Conservation (phyloP, 208 protist species). For the Crithidia expoeki region DNA sequence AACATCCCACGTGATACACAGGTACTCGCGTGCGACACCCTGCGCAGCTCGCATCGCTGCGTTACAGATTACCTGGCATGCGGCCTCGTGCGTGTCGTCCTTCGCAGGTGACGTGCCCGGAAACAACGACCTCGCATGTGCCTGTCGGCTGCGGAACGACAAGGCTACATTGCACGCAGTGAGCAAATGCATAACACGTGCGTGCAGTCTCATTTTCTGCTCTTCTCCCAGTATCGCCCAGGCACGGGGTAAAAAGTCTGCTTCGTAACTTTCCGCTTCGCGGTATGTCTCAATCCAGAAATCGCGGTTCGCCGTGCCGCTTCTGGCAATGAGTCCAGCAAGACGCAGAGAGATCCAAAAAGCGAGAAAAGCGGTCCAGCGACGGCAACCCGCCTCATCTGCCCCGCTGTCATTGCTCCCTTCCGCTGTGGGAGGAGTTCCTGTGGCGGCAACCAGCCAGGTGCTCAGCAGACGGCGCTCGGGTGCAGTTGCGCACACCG, state of each 20-base stretch:
- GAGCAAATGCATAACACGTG: not conserved
- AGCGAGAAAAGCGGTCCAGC: slow-evolving; percentile 1
- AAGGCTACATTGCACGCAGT: not conserved
- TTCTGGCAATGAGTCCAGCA: slow-evolving; percentile 15
- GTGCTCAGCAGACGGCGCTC: not conserved
- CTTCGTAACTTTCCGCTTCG: slow-evolving; percentile 18
- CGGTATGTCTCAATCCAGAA: not conserved
- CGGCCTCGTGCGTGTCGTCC: slow-evolving; percentile 12
- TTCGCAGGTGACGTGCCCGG: not conserved
- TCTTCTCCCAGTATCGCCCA: slow-evolving; percentile 15
- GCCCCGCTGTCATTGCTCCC: not conserved
- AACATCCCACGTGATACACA: slow-evolving; percentile 62
- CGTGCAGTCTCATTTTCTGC: not conserved
- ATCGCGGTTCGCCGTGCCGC: not conserved
- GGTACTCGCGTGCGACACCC: slow-evolving; percentile 33
- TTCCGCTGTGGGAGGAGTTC: not conserved
- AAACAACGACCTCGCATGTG: not conserved
- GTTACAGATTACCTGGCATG: slow-evolving; percentile 14
- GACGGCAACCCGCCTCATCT: not conserved
- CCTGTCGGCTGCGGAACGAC: not conserved
- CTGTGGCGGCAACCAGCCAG: slow-evolving; percentile 2
- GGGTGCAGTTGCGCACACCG: not conserved
- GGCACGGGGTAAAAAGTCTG: slow-evolving; percentile 10
- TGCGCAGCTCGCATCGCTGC: slow-evolving; percentile 17
- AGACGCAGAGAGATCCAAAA: slow-evolving; percentile 24